Base-by-base conservation (phyloP, 805 yeast genomes). In the Wickerhamiella australiensis region DNA sequence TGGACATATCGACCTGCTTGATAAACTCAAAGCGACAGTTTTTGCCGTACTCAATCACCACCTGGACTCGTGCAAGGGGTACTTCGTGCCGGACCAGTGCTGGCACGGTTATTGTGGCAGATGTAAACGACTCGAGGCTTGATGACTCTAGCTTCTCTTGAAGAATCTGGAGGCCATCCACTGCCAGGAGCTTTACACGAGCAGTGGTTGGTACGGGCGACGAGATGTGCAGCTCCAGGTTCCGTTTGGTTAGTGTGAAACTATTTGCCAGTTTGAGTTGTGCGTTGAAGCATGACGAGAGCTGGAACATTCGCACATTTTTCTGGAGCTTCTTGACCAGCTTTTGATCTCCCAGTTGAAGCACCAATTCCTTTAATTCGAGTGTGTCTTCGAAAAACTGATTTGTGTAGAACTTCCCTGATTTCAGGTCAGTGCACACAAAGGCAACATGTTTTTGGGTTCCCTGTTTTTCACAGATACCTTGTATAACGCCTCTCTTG, bases 1-100 rank as follows among this genome's bases (percentile, higher is more conserved):
- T 66, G 0, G 75, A 64, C 5, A 79, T 74, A 52, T 81, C 80
- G 5, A 82, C 52, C 1, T 58, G 56, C 26, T 58, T 54, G 45
- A 60, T 17, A 46, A 60, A 55, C 46, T 58, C 54, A 26, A 55
- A 51, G 52, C 56, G 3, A 48, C 56, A 12, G 51, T 53, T 21
- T 53, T 47, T 51, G 58, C 51, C 50, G 53, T 61, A 64, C 31
- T 56, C 57, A 41, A 61, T 49, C 47, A 61, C 26, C 17, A 60
- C 57, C 3, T 52, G 53, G 5, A 65, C 50, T 12, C 55, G 56
- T 4, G 61, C 49, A 15, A 49, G 42, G 5, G 59, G 50, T 29
- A 47, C 47, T 8, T 61, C 62, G 21, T 51, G 51, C 15, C 63
- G 65, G 2, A 59, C 54, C 13, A 53, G 50, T 22, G 58, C 62